Evolutionary conservation across 2,329 filamentous ascomycete genomes (phyloP), one percentile per base, ranked within the genome.

Genomic region (Aspergillus versicolor): DNA sequence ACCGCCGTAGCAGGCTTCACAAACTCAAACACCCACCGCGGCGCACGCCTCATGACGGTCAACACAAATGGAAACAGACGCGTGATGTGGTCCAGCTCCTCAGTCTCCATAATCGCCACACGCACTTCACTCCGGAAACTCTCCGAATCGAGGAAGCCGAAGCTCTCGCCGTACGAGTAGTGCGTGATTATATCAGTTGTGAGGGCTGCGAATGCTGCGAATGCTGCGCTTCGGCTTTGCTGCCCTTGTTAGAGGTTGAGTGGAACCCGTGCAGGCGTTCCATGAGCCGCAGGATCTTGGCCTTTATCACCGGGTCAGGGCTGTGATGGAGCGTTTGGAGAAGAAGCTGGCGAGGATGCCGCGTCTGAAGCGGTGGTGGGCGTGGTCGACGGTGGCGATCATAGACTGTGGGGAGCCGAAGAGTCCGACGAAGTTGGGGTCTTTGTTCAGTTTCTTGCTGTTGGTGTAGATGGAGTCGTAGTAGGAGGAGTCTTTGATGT

Each of bases 261-360:
- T n/a, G 15, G 13, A 19, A 19, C 22, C 9, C 17, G 17, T 7
- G 21, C 2, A 58, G 37, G 3, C 37, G 41, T 22, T 45, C 17
- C 9, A 42, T 19, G 2, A 54, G 32, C 15, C 27, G 21, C 4
- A n/a, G 12, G 2, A 44, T 32, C n/a, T 37, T 37, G 11, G 40
- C 19, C 13, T 46, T 21, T 15, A 57, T 44, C 11, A 57, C 11
- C 1, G 8, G 21, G 24, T 32, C 6, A 47, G 19, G 12, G 40
- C 7, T 5, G 22, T 11, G 15, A 57, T 43, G 12, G 50, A 41
- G 13, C 37, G 40, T 21, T 54, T 53, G 4, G 77, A 78, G 60
- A 80, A 81, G 66, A 77, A 80, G 0, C 69, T 70, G 46, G 72
- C 76, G 49, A 81, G 57, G 2, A 74, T 69, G 4, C 58, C 68